These are phyloP conservation scores for Jamesozyma hellenica DNA, from an alignment of 805 yeast species.

Conservation along the genomic window DNA sequence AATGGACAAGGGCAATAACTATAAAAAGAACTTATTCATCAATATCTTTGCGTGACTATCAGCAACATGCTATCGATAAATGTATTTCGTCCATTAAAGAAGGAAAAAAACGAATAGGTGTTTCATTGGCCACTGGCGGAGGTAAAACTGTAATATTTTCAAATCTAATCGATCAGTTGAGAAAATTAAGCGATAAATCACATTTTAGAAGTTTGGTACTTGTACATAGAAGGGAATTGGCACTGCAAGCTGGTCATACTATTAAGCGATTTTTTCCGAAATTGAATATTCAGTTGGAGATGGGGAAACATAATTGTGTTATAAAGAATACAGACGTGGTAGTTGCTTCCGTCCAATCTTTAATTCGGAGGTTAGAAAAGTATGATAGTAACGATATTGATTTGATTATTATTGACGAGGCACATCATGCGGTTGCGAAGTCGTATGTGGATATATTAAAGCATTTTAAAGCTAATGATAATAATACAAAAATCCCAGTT, in stretches of 20 bases:
- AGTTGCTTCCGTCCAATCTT: slow-evolving; percentile 68
- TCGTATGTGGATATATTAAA: slow-evolving; percentile 51
- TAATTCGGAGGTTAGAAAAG: slow-evolving; percentile 38
- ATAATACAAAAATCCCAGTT: slow-evolving; percentile 40
- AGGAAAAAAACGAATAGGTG: slow-evolving; percentile 55
- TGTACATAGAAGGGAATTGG: slow-evolving; percentile 76
- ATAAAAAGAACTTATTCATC: not conserved
- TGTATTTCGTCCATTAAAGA: slow-evolving; percentile 40
- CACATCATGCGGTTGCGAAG: slow-evolving; percentile 78
- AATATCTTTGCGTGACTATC: slow-evolving; percentile 42
- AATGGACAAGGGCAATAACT: not conserved
- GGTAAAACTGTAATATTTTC: slow-evolving; percentile 83
- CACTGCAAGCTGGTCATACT: slow-evolving; percentile 53
- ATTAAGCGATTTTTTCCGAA: slow-evolving; percentile 41
- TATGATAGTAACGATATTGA: slow-evolving; percentile 50
- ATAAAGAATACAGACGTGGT: slow-evolving; percentile 44
- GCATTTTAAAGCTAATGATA: slow-evolving; percentile 43
- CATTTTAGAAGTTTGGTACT: slow-evolving; percentile 39
- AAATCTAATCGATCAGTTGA: slow-evolving; percentile 37
- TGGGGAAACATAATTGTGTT: slow-evolving; percentile 40
- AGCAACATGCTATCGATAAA: slow-evolving; percentile 53
- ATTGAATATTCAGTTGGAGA: slow-evolving; percentile 51
- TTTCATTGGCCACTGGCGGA: slow-evolving; percentile 86
- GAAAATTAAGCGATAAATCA: not conserved
- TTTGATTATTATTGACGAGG: slow-evolving; percentile 77